phyloP scores from a whole-genome alignment of 2,329 filamentous ascomycete species.

The Sarocladiaceae sp. region DNA sequence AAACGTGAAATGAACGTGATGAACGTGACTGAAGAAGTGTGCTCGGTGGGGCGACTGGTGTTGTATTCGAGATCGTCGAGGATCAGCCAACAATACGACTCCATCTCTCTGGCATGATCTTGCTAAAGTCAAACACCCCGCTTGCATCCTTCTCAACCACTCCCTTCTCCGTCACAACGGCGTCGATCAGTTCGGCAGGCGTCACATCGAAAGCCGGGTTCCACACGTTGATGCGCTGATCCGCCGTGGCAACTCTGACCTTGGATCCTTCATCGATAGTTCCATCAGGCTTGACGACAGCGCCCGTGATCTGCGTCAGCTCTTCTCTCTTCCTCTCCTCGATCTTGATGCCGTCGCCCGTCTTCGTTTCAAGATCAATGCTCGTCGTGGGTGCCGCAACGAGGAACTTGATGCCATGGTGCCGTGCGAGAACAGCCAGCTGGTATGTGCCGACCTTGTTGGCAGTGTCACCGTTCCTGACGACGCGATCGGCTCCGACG shows the following conservation, averaged over 20 bases:
- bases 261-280: slow-evolving; percentile 54
- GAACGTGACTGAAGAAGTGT: too few relatives aligned
- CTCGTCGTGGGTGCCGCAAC: slow-evolving; percentile 93
- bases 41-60: too few relatives aligned
- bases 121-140: slow-evolving; percentile 61
- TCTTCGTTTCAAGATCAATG: slow-evolving; percentile 76
- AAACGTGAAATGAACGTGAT: too few relatives aligned
- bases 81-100: slow-evolving; percentile 20
- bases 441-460: slow-evolving; percentile 98
- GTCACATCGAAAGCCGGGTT: slow-evolving; percentile 98
- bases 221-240: slow-evolving; percentile 78
- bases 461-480: slow-evolving; percentile 92
- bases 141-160: slow-evolving; percentile 70
- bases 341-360: slow-evolving; percentile 77
- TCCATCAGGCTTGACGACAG: slow-evolving; percentile 58
- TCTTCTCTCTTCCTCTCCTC: slow-evolving; percentile 80
- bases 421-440: slow-evolving; percentile 79
- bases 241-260: slow-evolving; percentile 72
- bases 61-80: background rate
- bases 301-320: slow-evolving; percentile 78
- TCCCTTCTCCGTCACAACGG: slow-evolving; percentile 87
- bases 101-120: slow-evolving; percentile 52
- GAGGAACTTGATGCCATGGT: slow-evolving; percentile 89
- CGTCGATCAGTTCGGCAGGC: slow-evolving; percentile 81
- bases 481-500: slow-evolving; percentile 91